These are phyloP conservation scores for Heterobasidion parviporum DNA, from an alignment of 1,284 basidiomycete species.

Conservation along the genomic window DNA sequence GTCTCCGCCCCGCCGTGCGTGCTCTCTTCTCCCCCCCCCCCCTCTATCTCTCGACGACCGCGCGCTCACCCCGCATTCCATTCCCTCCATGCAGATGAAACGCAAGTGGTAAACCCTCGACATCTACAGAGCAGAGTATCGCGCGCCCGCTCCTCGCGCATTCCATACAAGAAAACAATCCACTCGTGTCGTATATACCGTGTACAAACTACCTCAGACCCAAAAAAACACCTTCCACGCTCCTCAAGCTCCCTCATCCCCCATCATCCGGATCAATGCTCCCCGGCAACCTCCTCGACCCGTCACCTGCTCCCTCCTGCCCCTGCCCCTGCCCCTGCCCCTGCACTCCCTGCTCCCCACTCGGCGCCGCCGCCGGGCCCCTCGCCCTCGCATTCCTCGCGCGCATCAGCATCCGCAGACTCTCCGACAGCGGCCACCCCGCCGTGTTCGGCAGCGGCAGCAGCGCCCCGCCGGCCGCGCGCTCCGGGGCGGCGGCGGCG, in stretches of 20 bases:
- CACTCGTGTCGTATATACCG: too few species aligned
- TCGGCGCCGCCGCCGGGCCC: slow-evolving; percentile 17
- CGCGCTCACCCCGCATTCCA: not conserved
- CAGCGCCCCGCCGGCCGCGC: slow-evolving; percentile 22
- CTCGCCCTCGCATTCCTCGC: slow-evolving; percentile 32
- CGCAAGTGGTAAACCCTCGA: slow-evolving; percentile 39
- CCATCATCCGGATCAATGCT: slow-evolving; percentile 27
- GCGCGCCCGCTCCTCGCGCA: too few species aligned
- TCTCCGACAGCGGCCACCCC: slow-evolving; percentile 39
- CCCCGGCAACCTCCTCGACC: slow-evolving; percentile 30
- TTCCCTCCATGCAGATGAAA: slow-evolving; percentile 44
- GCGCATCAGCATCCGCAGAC: slow-evolving; percentile 44
- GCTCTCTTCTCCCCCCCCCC: not conserved
- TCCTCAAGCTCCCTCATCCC: not conserved
- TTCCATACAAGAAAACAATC: too few species aligned
- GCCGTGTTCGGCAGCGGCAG: slow-evolving; percentile 58
- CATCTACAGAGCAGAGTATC: too few species aligned
- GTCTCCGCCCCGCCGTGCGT: slow-evolving; percentile 62
- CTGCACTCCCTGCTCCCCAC: slow-evolving; percentile 14
- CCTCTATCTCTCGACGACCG: too few species aligned
- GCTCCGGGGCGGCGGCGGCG: slow-evolving; percentile 27
- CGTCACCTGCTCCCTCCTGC: slow-evolving; percentile 14
- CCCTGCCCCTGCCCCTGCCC: too few species aligned
- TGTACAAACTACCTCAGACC: too few species aligned
- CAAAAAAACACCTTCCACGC: too few species aligned